Evolutionary conservation across 371 early-diverging fungal genomes (phyloP).

Genomic region (Catenaria anguillulae): DNA sequence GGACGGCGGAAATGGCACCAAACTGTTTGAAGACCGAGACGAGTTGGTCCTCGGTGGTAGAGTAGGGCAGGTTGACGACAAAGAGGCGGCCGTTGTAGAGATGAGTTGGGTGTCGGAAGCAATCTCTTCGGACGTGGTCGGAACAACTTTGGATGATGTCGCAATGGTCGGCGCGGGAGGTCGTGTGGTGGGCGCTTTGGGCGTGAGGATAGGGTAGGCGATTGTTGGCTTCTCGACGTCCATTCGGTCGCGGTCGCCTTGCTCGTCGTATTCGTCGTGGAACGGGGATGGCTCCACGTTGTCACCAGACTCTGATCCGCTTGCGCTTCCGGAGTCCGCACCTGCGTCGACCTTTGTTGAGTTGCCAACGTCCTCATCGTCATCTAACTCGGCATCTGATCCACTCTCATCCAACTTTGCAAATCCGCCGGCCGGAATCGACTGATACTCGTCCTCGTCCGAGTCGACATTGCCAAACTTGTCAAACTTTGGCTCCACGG

Average conservation of each 20-base stretch:
- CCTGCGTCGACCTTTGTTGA: too few relatives aligned
- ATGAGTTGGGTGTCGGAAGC: constrained; percentile 37
- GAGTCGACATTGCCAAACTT: constrained; percentile 55
- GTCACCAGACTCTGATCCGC: too few relatives aligned
- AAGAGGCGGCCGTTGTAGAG: constrained; percentile 86
- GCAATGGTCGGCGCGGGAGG: neutral
- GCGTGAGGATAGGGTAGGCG: neutral
- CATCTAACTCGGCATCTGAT: neutral
- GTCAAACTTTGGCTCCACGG: constrained; percentile 24
- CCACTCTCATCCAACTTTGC: too few relatives aligned
- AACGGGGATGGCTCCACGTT: too few relatives aligned
- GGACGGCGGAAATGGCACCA: constrained; percentile 84
- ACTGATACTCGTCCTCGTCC: constrained; percentile 35
- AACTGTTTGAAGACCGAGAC: constrained; percentile 55
- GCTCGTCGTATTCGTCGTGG: too few relatives aligned
- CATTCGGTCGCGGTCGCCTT: constrained; percentile 14
- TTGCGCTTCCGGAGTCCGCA: too few relatives aligned
- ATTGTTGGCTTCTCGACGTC: neutral
- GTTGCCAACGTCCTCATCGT: constrained; percentile 12
- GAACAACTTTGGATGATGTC: neutral
- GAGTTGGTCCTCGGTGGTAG: constrained; percentile 74
- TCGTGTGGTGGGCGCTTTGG: neutral
- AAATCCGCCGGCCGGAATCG: constrained; percentile 10
- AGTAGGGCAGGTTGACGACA: constrained; percentile 79
- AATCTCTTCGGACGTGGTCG: neutral